Conservation (phyloP, 2,329 filamentous ascomycete genomes). For the Colletotrichum tamarilloi region DNA sequence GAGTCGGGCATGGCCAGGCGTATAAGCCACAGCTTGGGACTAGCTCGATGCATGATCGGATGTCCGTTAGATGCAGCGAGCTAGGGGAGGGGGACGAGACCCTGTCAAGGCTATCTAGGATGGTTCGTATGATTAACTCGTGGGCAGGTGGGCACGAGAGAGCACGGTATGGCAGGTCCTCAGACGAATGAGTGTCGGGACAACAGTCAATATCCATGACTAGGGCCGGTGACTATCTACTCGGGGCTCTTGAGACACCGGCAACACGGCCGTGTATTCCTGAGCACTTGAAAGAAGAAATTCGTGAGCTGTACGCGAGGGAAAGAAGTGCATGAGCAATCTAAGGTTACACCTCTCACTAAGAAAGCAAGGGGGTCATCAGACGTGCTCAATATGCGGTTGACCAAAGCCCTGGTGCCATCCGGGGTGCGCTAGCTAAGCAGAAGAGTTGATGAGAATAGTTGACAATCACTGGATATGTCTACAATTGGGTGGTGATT, state of each 20-base stretch:
- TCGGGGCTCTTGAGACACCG: constrained; percentile 8
- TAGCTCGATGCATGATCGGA: constrained; percentile 23
- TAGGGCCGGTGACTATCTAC: not conserved
- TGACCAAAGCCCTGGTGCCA: not conserved
- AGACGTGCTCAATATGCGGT: not conserved
- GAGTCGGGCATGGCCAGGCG: constrained; percentile 16
- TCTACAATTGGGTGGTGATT: not conserved
- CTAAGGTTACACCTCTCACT: not conserved
- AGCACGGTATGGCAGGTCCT: constrained; percentile 1
- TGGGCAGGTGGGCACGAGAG: not conserved
- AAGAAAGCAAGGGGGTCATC: not conserved
- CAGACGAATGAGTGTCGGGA: constrained; percentile 15
- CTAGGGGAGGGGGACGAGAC: constrained; percentile 7
- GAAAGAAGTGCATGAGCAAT: not conserved
- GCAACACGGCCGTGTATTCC: not conserved
- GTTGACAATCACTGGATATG: not conserved
- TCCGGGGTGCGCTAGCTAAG: not conserved
- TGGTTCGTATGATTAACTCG: not conserved
- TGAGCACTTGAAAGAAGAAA: not conserved
- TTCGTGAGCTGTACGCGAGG: not conserved
- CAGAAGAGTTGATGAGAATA: not conserved
- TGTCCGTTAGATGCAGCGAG: constrained; percentile 27
- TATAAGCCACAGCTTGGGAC: constrained; percentile 19
- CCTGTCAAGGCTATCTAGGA: constrained; percentile 17
- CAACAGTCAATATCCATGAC: not conserved